Percentiles rank a stretch among this genome's conserved stretches.
phyloP scores from a whole-genome alignment of 176 grass and related monocot species.

The Oryza punctata region DNA sequence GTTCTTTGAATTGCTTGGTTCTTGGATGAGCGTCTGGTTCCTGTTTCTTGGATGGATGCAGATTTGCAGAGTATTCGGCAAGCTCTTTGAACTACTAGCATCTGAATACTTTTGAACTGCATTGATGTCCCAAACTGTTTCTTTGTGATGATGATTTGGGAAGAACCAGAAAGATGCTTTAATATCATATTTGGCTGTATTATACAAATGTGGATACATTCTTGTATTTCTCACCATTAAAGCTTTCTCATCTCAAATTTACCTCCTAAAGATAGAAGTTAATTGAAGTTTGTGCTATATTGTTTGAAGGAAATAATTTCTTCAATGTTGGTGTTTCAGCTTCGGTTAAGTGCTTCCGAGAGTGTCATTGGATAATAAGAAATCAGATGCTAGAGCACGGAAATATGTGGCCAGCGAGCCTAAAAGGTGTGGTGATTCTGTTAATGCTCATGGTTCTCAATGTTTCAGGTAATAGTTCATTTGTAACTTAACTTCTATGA shows the following conservation, averaged over 20 bases:
- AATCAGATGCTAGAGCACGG: slow-evolving; percentile 18
- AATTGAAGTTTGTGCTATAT: not conserved
- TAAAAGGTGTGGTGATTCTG: slow-evolving; percentile 32
- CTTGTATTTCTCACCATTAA: not conserved
- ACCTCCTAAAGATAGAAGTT: not conserved
- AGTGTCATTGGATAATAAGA: slow-evolving; percentile 3
- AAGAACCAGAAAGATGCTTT: not conserved
- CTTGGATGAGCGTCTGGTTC: not conserved
- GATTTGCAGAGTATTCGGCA: not conserved
- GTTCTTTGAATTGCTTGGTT: not conserved
- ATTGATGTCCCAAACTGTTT: slow-evolving; percentile 10
- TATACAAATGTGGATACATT: slow-evolving; percentile 12
- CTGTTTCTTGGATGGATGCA: not conserved
- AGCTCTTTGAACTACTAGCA: not conserved
- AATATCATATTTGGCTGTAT: not conserved
- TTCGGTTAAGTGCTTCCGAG: slow-evolving; percentile 17
- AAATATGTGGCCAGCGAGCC: slow-evolving; percentile 49
- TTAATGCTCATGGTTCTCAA: slow-evolving; percentile 51
- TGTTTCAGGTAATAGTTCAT: slow-evolving; percentile 66
- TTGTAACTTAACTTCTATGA: slow-evolving; percentile 4
- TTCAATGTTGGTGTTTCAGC: slow-evolving; percentile 17
- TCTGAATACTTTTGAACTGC: not conserved
- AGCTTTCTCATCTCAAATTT: not conserved
- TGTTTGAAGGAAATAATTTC: slow-evolving; percentile 3
- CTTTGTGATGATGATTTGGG: not conserved